phyloP scores from a whole-genome alignment of 306 rosid species.

The Prunus padus region DNA sequence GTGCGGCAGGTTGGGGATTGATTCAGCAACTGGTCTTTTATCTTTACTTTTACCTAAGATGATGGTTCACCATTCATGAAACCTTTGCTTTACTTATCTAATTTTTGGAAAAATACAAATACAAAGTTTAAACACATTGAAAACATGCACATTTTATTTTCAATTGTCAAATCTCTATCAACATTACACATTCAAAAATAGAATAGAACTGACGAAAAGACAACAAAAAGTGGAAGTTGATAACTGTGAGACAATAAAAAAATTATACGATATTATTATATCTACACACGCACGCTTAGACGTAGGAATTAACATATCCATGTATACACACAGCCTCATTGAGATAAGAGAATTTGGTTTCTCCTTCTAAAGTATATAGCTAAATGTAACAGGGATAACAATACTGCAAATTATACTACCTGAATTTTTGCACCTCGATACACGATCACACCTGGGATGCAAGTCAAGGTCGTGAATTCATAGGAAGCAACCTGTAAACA shows the following conservation, averaged over 20 bases:
- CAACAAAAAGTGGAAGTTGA: not conserved
- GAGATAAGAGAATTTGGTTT: not conserved
- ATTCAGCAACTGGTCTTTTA: not conserved
- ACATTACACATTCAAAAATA: not conserved
- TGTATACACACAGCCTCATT: not conserved
- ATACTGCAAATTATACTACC: constrained; percentile 36
- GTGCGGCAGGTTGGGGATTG: not conserved
- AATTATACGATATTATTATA: not conserved
- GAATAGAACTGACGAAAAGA: not conserved
- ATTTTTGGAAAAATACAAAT: no score
- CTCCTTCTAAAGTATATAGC: not conserved
- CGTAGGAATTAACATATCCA: not conserved
- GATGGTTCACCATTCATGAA: not conserved
- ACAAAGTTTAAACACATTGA: no score
- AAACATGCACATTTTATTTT: no score
- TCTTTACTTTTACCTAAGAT: not conserved
- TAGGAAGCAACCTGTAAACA: constrained; percentile 90
- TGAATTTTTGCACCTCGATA: constrained; percentile 97
- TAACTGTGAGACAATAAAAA: not conserved
- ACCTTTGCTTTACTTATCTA: not conserved
- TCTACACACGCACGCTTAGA: not conserved
- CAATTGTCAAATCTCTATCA: no score
- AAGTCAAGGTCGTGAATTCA: constrained; percentile 94
- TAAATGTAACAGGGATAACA: not conserved
- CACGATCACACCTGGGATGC: constrained; percentile 93